Evolutionary conservation across 345 rosid species (phyloP).

Genomic region (Passiflora organensis): DNA sequence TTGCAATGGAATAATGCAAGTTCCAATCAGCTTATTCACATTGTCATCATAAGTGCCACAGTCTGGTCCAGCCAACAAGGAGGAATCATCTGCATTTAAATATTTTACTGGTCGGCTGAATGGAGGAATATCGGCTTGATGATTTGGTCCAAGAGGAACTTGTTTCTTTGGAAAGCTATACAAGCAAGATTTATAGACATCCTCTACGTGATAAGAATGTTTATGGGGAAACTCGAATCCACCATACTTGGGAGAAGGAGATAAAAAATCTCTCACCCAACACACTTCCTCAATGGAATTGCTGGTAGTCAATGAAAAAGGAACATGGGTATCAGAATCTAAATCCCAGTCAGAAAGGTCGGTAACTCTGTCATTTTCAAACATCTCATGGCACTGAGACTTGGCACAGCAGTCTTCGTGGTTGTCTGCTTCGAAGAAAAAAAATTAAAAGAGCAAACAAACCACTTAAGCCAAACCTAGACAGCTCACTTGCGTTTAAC

Average conservation of each 20-base stretch:
- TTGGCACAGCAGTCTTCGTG: constrained; percentile 20
- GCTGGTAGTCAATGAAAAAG: constrained; percentile 25
- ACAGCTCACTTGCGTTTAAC: background rate
- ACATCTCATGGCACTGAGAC: constrained; percentile 21
- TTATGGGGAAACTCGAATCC: constrained; percentile 23
- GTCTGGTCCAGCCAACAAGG: background rate
- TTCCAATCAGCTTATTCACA: constrained; percentile 15
- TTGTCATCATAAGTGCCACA: background rate
- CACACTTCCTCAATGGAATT: constrained; percentile 32
- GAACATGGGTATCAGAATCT: constrained; percentile 2
- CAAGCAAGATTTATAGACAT: background rate
- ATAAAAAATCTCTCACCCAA: constrained; percentile 20
- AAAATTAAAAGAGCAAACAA: background rate
- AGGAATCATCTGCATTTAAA: constrained; percentile 8
- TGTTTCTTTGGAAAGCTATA: constrained; percentile 13
- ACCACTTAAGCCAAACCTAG: background rate
- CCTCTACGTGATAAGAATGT: constrained; percentile 1
- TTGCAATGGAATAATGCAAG: constrained; percentile 13
- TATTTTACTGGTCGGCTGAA: constrained; percentile 13
- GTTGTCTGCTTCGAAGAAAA: constrained; percentile 17
- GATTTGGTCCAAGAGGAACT: constrained; percentile 24
- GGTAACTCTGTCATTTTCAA: constrained; percentile 22
- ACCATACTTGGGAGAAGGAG: constrained; percentile 29
- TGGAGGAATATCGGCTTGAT: constrained; percentile 22
- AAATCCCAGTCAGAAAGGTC: constrained; percentile 17